A percentile compares a stretch with the other conserved stretches of the same genome.
phyloP scores from a whole-genome alignment of 192 early-diverging fungal genomes.

The Coemansia sp. region DNA sequence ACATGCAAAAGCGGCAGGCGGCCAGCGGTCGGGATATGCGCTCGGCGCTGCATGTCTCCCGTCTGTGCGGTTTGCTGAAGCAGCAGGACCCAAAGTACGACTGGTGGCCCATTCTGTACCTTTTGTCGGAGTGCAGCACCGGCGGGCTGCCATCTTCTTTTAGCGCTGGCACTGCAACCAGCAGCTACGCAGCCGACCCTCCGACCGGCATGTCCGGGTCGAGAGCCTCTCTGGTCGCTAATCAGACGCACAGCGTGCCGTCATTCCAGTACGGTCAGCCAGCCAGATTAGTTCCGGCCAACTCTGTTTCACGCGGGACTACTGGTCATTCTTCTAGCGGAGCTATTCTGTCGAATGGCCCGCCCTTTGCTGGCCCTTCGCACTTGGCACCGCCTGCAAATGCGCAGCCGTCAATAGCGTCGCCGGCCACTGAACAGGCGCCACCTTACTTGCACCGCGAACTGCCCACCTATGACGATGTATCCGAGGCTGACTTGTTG shows the following conservation, averaged over 20 bases:
- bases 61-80: conserved; percentile 27
- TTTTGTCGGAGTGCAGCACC: conserved; percentile 34
- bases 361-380: not conserved
- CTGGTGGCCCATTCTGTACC: conserved; percentile 47
- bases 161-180: conserved; percentile 1
- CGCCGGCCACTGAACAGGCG: not conserved
- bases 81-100: conserved; percentile 23
- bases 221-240: not conserved
- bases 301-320: conserved; percentile 2
- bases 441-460: conserved; percentile 13
- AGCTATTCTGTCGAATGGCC: not conserved
- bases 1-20: conserved; percentile 35
- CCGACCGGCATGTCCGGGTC: not conserved
- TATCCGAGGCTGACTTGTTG: conserved; percentile 62
- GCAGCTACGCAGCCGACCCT: conserved; percentile 11
- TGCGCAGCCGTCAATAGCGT: not conserved
- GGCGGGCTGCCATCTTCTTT: not conserved
- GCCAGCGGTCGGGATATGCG: conserved; percentile 9
- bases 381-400: not conserved
- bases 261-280: conserved; percentile 5
- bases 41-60: conserved; percentile 23
- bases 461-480: conserved; percentile 40
- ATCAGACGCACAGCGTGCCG: not conserved
- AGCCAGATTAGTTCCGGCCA: not conserved
- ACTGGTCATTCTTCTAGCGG: not conserved